Evolutionary conservation across 371 early-diverging fungal species (phyloP).

Genomic region (Blakeslea trispora): DNA sequence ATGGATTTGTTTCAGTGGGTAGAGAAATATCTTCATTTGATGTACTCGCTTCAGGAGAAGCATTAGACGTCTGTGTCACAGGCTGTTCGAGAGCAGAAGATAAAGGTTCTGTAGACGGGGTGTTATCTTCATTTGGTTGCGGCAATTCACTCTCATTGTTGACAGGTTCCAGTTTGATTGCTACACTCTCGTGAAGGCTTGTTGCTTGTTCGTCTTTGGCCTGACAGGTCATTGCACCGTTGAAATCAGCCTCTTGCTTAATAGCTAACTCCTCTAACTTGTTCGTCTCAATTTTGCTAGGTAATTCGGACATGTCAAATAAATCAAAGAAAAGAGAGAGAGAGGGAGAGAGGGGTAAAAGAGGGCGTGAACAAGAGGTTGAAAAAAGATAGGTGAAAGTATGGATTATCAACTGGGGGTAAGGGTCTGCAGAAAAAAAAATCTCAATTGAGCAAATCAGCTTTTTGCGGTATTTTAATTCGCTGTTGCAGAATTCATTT

Average conservation of each 20-base stretch:
- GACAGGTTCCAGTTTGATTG: neutral
- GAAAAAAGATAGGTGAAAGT: constrained; percentile 1
- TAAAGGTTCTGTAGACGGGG: too few relatives aligned
- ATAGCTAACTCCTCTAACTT: neutral
- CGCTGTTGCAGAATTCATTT: too few relatives aligned
- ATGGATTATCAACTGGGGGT: constrained; percentile 8
- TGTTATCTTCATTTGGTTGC: too few relatives aligned
- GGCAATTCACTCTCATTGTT: neutral
- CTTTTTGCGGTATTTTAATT: constrained; percentile 7
- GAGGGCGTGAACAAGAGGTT: neutral
- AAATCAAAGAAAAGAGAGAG: neutral
- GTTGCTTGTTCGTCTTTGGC: neutral
- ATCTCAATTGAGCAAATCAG: constrained; percentile 7
- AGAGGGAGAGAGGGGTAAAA: constrained; percentile 3
- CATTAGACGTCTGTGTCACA: too few relatives aligned
- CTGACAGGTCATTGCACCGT: neutral
- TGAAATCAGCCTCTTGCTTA: neutral
- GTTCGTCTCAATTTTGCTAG: neutral
- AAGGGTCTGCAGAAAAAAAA: constrained; percentile 4
- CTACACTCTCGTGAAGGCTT: neutral
- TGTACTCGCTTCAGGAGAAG: too few relatives aligned
- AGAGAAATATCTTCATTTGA: too few relatives aligned
- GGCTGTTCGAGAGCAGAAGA: too few relatives aligned
- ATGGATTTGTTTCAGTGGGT: too few relatives aligned
- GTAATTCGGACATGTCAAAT: neutral